Conservation (phyloP, 192 early-diverging fungal genomes). For the Backusella parvicylindrica region DNA sequence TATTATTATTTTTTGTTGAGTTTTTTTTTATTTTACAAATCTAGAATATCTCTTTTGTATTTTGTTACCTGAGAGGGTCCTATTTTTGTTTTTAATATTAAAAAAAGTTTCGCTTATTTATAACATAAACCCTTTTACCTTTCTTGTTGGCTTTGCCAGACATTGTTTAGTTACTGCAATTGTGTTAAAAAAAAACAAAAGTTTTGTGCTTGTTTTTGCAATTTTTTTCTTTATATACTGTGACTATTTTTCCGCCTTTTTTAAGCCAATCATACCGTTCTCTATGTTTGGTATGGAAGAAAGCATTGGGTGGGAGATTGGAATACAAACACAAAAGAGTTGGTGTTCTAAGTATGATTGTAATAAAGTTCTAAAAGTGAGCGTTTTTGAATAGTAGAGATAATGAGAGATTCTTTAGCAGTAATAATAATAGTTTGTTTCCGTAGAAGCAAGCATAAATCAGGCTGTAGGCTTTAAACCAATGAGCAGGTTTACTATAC, state of each 20-base stretch:
- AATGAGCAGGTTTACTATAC: neutral
- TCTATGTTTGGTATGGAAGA: neutral
- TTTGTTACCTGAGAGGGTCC: slow-evolving; percentile 21
- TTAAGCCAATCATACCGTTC: neutral
- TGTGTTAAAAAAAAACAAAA: neutral
- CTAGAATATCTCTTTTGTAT: neutral
- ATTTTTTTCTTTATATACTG: neutral
- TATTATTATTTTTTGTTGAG: too few relatives aligned
- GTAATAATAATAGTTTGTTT: neutral
- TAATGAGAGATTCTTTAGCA: neutral
- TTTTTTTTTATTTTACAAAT: too few relatives aligned
- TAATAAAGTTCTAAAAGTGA: neutral
- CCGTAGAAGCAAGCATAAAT: neutral
- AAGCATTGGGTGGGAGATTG: neutral
- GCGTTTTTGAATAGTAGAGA: neutral
- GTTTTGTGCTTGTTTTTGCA: neutral
- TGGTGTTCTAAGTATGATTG: neutral
- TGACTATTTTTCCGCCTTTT: neutral
- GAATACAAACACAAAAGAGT: neutral
- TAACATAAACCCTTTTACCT: too few relatives aligned
- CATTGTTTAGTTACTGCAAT: neutral
- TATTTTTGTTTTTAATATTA: neutral
- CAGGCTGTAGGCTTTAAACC: too few relatives aligned
- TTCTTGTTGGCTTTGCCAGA: slow-evolving; percentile 2
- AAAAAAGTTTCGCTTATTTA: too few relatives aligned